Evolutionary conservation across 2,329 filamentous ascomycete genomes (phyloP).

Genomic region (Drechslerella coelobrocha): DNA sequence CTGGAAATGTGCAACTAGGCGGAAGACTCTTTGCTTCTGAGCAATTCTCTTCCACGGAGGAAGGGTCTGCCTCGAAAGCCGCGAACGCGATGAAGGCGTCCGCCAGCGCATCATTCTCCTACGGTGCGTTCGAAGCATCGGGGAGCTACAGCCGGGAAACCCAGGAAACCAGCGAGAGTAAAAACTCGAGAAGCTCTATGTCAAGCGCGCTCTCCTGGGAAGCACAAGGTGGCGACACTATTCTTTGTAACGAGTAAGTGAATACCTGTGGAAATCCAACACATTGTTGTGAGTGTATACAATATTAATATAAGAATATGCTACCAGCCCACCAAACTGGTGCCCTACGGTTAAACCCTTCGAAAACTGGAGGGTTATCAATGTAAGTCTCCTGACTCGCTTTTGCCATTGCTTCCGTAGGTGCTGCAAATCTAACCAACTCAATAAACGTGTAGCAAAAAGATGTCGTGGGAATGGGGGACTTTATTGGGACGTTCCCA

Average conservation of each 20-base stretch:
- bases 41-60: constrained; percentile 10
- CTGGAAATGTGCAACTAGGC: constrained; percentile 37
- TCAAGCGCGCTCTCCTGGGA: constrained; percentile 47
- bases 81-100: constrained; percentile 44
- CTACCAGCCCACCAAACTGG: constrained; percentile 39
- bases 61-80: neutral
- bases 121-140: constrained; percentile 3
- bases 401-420: neutral
- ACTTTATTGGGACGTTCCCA: constrained; percentile 19
- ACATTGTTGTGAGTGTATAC: neutral
- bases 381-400: too few species aligned
- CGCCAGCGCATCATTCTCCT: constrained; percentile 14
- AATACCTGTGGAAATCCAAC: neutral
- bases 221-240: constrained; percentile 50
- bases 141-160: constrained; percentile 17
- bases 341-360: constrained; percentile 45
- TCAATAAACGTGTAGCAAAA: constrained; percentile 27
- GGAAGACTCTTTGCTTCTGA: constrained; percentile 40
- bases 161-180: neutral
- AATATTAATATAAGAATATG: neutral
- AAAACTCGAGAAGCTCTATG: constrained; percentile 18
- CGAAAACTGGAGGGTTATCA: constrained; percentile 51
- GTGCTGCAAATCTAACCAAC: neutral
- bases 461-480: constrained; percentile 12
- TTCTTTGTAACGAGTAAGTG: constrained; percentile 51